Conservation (phyloP, 495 filamentous ascomycete species). For the Tuber magnatum region DNA sequence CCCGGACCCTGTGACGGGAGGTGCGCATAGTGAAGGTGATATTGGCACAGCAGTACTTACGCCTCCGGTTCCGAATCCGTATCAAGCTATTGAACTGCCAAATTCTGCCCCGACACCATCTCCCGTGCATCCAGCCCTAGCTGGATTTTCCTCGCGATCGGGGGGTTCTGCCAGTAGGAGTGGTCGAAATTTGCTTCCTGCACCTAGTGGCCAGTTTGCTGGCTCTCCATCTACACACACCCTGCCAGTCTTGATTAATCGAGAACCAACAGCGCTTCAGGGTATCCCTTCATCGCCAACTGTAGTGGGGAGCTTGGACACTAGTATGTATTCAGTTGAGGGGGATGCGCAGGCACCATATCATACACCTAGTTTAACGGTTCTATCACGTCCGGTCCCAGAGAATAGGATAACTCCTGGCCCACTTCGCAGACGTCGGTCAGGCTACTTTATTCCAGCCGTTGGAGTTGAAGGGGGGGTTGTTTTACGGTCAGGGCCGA, state of each 20-base stretch:
- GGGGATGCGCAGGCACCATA: background rate
- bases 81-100: too few species aligned
- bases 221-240: background rate
- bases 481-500: background rate
- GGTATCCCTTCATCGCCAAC: background rate
- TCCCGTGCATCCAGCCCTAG: too few species aligned
- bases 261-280: background rate
- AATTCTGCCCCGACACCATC: too few species aligned
- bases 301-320: background rate
- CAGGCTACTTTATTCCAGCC: background rate
- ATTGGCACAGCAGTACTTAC: too few species aligned
- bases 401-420: background rate
- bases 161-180: background rate
- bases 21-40: too few species aligned
- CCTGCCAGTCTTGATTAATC: background rate
- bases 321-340: background rate
- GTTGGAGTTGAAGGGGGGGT: background rate
- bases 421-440: background rate
- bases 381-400: background rate
- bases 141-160: too few species aligned
- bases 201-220: background rate
- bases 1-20: background rate
- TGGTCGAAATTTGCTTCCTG: background rate
- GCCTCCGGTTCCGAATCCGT: too few species aligned
- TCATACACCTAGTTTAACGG: background rate